Evolutionary conservation across 805 yeast species (phyloP), one percentile per base, ranked within the genome.

Genomic region (Candida sithepensis): DNA sequence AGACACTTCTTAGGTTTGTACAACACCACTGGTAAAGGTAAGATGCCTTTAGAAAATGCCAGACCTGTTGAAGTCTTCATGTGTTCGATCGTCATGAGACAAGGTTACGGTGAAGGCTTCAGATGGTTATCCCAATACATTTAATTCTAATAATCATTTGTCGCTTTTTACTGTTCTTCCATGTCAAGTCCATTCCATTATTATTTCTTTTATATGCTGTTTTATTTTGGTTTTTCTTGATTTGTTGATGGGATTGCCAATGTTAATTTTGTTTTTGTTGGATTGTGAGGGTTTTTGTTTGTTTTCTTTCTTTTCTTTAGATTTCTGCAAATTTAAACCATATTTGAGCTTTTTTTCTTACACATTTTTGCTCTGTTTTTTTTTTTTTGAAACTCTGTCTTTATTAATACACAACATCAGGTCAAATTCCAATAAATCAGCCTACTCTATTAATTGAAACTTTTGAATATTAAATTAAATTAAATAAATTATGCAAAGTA

Each of bases 1-100:
- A 87, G 96, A 75, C 82, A 87, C 50, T 94, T 95, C 47, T 77
- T 94, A 60, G 95, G 96, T 48, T 76, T 94, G 64, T 83, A 80
- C 71, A 82, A 81, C 59, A 90, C 97, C 56, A 94, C 97, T 39
- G 98, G 98, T 58, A 88, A 88, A 71, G 88, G 87, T 55, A 82
- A 79, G 61, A 81, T 81, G 54, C 81, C 82, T 42, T 67, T 80
- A 51, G 85, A 82, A 51, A 20, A 20, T 51, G 79, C 79, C 55
- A 85, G 99, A 75, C 98, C 99, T 43, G 82, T 92, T 48, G 99
- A 94, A 74, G 82, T 94, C 41, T 94, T 82, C 71, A 94, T 94
- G 98, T 92, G 96, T 71, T 89, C 97, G 23, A 96, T 94, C 56
- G 97, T 91, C 47, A 87, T 91, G 96, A 88, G 98, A 79, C 91